Base-by-base conservation (phyloP, 306 rosid species). In the Acacia crassicarpa region DNA sequence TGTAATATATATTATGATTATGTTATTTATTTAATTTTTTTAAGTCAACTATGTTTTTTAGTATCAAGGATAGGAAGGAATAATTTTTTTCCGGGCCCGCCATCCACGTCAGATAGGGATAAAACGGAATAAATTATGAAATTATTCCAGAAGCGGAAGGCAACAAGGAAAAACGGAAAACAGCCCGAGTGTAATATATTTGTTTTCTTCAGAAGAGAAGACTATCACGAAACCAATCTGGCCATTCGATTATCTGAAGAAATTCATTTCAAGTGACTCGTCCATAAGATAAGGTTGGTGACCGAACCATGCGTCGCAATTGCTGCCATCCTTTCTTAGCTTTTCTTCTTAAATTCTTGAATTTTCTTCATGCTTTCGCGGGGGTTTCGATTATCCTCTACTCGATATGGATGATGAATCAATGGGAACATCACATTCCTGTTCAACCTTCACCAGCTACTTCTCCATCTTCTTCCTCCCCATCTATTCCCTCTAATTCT, bases 351-450 rank as follows among this genome's bases (percentile, higher is more conserved):
- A 95, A 93, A 75, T 84, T 88, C 78, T 86, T 93, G 13, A 92
- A 89, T 84, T 93, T 91, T 33, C 92, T 95, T 82, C 99, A 93
- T 86, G 94, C 96, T 74, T 95, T 95, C 84, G 80, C 91, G 51
- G 97, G 98, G 27, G 75, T 92, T 27, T 91, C 96, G 35, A 90
- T 95, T 80, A 22, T 95, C 5, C 79, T 95, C 78, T 93, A 93
- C 84, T 93, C 98, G 14, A 20, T 83, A 81, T 95, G 98, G 98
- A 92, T 95, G 92, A 84, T 93, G 72, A 85, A 93, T 76, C 97
- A 91, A 66, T 93, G 97, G 97, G 82, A 84, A 41, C 85, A 90
- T 43, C 92, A 46, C 76, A 27, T 81, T 14, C 99, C 98, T 25
- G 63, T 83, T 0, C 78, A 84, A 33, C 94, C 97, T 23, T 74